Conservation (phyloP, 202 grass and related monocot genomes). For the Tripidium arundinaceum region DNA sequence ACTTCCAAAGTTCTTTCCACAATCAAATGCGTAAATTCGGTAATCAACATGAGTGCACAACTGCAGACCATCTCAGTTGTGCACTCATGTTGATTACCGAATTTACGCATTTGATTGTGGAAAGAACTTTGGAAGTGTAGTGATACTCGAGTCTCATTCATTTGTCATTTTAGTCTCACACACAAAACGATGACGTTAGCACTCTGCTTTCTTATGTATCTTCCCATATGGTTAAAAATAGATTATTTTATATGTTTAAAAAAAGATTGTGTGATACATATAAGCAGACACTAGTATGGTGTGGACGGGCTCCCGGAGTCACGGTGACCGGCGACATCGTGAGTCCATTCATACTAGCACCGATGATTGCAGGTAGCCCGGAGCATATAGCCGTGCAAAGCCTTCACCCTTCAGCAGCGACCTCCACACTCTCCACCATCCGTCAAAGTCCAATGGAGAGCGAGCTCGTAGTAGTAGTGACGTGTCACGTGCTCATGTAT, state of each 20-base stretch:
- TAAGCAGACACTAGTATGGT: no score
- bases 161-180: background rate
- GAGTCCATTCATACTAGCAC: background rate
- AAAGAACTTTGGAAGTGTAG: no score
- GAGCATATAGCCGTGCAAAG: background rate
- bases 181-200: background rate
- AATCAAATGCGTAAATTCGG: background rate
- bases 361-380: background rate
- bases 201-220: background rate
- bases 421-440: background rate
- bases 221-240: background rate
- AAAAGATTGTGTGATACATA: background rate
- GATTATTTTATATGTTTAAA: background rate
- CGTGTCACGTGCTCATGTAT: no score
- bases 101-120: background rate
- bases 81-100: background rate
- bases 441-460: no score
- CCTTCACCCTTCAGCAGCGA: background rate
- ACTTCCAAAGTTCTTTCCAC: background rate
- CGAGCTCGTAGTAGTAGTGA: no score
- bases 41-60: background rate
- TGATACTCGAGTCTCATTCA: no score
- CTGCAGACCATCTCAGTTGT: background rate
- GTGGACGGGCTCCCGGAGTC: no score
- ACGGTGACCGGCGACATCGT: background rate